Percentiles rank a stretch among this genome's conserved stretches.
phyloP scores from a whole-genome alignment of 2,329 filamentous ascomycete species.

The Alternaria gaisen region DNA sequence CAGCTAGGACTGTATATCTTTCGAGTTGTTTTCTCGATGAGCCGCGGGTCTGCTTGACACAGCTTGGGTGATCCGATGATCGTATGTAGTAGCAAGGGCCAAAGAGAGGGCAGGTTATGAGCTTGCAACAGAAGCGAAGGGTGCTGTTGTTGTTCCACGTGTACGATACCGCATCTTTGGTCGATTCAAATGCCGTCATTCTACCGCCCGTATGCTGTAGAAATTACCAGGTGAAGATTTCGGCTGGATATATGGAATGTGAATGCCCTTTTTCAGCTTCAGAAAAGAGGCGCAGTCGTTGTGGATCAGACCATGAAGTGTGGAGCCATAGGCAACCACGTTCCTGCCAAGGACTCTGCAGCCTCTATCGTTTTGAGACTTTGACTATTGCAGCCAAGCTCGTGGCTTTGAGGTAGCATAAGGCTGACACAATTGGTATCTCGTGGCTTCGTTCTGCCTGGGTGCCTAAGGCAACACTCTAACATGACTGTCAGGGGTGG shows the following conservation, averaged over 20 bases:
- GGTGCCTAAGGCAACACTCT: too few relatives aligned
- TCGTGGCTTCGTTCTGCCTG: too few relatives aligned
- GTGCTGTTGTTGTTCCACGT: not conserved
- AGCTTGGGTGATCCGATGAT: not conserved
- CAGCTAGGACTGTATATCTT: not conserved
- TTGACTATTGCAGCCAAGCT: not conserved
- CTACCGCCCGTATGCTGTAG: not conserved
- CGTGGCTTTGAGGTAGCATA: too few relatives aligned
- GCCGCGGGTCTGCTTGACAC: too few relatives aligned
- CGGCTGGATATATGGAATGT: not conserved
- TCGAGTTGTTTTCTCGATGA: not conserved
- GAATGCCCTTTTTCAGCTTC: not conserved
- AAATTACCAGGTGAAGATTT: not conserved
- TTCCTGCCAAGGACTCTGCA: not conserved
- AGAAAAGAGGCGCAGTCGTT: not conserved
- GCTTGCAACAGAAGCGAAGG: not conserved
- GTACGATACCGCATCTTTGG: not conserved
- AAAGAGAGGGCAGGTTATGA: not conserved
- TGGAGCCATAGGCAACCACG: not conserved
- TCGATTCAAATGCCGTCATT: not conserved
- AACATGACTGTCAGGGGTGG: too few relatives aligned
- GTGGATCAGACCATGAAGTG: not conserved
- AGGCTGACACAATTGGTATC: too few relatives aligned
- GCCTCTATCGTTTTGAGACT: not conserved
- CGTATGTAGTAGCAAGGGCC: not conserved